Base-by-base conservation (phyloP, 768 basidiomycete genomes). In the Dentipellis fragilis region DNA sequence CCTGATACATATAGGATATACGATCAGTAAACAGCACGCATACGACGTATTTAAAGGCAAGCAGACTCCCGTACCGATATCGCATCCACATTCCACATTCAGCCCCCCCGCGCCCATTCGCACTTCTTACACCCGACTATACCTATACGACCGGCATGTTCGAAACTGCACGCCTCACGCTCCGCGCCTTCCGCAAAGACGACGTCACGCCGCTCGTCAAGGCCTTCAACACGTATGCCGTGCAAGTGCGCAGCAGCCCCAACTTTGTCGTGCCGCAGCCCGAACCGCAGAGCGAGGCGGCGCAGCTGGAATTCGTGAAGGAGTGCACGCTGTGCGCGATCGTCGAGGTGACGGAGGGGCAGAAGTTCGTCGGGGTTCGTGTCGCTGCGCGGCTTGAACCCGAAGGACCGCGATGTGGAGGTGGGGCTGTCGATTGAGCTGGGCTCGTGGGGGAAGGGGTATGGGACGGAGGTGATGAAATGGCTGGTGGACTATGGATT, bases 121-220 rank as follows among this genome's bases (percentile, higher is more conserved):
- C 29, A 29, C 29, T 29, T n/a, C n/a, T n/a, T n/a, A n/a, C n/a
- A n/a, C n/a, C n/a, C n/a, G n/a, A n/a, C n/a, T n/a, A n/a, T n/a
- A n/a, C n/a, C n/a, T n/a, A 6, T 6, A 29, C 29, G 6, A 6
- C 39, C 10, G 9, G 9, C 39, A 54, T 58, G 57, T 55, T 55
- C 56, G 63, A 63, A 23, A 73, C 72, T 7, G 52, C 69, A 19
- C 69, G 66, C 21, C 63, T 73, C 11, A 59, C 64, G 12, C 63
- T 73, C 11, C 73, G 70, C 12, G 65, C 70, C 9, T 68, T 64
- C 56, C 29, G 61, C 52, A 63, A 69, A 16, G 61, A 62, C 46
- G 73, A 74, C 52, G 59, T 72, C 38, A 62, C 65, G 38, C 64
- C 65, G 38, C 56, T 73, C 21, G 42, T 62, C 10, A 45, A 3